A percentile compares a stretch with the other conserved stretches of the same genome.
phyloP scores from a whole-genome alignment of 2,329 filamentous ascomycete species.

The Botryotinia globosa region DNA sequence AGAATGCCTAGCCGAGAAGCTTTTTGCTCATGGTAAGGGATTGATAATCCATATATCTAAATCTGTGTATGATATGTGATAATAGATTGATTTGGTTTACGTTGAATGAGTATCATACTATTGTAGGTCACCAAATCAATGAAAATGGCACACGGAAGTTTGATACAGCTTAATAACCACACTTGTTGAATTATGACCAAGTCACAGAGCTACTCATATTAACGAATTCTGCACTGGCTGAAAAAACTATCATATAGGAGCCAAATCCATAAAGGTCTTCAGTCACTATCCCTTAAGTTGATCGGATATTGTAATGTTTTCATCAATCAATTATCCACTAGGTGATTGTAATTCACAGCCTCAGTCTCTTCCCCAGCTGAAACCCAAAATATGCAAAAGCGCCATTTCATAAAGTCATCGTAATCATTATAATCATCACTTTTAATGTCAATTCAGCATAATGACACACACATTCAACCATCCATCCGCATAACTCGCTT shows the following conservation, averaged over 20 bases:
- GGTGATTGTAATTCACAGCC: neutral
- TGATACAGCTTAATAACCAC: neutral
- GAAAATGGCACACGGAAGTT: neutral
- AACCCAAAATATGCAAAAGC: neutral
- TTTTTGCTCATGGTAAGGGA: neutral
- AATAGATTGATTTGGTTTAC: neutral
- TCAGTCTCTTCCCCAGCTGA: neutral
- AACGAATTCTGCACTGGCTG: neutral
- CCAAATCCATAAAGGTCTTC: neutral
- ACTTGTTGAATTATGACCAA: neutral
- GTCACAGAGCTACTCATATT: neutral
- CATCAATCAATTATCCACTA: neutral
- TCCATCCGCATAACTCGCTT: constrained; percentile 85
- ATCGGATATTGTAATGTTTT: neutral
- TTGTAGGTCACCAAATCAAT: neutral
- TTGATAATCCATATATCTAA: neutral
- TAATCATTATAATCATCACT: neutral
- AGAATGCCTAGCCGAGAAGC: neutral
- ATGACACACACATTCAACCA: constrained; percentile 82
- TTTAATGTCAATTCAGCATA: constrained; percentile 45
- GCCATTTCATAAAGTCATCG: neutral
- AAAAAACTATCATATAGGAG: neutral
- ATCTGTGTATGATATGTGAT: neutral
- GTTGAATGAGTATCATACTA: neutral
- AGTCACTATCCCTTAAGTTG: neutral